These are phyloP conservation scores for Laburnicola sp. DNA, from an alignment of 2,329 filamentous ascomycete genomes.

Conservation along the genomic window DNA sequence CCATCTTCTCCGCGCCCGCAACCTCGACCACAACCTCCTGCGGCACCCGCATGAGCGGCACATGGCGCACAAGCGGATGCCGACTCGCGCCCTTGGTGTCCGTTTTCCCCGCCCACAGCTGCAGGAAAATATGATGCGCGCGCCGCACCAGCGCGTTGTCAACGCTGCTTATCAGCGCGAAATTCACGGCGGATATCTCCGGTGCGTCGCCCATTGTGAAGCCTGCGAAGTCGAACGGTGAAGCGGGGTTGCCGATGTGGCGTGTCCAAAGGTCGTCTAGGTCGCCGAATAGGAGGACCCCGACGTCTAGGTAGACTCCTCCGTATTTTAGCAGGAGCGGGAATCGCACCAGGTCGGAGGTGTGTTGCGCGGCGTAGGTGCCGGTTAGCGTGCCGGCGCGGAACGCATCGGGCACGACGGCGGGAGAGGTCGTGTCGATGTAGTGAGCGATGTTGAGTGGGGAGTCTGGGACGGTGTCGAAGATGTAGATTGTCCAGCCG, in stretches of 20 bases:
- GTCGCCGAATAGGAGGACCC: slow-evolving; percentile 61
- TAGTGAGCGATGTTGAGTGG: slow-evolving; percentile 55
- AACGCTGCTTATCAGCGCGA: slow-evolving; percentile 22
- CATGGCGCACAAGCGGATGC: slow-evolving; percentile 57
- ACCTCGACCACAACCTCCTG: slow-evolving; percentile 31
- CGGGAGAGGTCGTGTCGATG: slow-evolving; percentile 51
- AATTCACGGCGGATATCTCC: slow-evolving; percentile 28
- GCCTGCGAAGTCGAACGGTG: slow-evolving; percentile 47
- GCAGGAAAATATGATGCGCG: slow-evolving; percentile 55
- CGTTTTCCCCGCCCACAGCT: slow-evolving; percentile 53
- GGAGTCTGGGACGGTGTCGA: slow-evolving; percentile 52
- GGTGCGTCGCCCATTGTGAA: slow-evolving; percentile 28
- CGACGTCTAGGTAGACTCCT: slow-evolving; percentile 62
- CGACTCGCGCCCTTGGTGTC: slow-evolving; percentile 49
- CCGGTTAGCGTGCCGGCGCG: slow-evolving; percentile 54
- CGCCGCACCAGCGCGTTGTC: slow-evolving; percentile 55
- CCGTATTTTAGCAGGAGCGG: slow-evolving; percentile 61
- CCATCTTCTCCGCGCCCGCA: slow-evolving; percentile 42
- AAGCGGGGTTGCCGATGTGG: slow-evolving; percentile 52
- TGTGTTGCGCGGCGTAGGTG: slow-evolving; percentile 57
- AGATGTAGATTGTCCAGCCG: slow-evolving; percentile 59
- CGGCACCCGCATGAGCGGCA: slow-evolving; percentile 52
- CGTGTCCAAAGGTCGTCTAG: slow-evolving; percentile 57
- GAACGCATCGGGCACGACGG: slow-evolving; percentile 56
- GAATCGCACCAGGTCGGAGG: slow-evolving; percentile 61